phyloP scores from a whole-genome alignment of 192 early-diverging fungal species.

The Backusella sp. region DNA sequence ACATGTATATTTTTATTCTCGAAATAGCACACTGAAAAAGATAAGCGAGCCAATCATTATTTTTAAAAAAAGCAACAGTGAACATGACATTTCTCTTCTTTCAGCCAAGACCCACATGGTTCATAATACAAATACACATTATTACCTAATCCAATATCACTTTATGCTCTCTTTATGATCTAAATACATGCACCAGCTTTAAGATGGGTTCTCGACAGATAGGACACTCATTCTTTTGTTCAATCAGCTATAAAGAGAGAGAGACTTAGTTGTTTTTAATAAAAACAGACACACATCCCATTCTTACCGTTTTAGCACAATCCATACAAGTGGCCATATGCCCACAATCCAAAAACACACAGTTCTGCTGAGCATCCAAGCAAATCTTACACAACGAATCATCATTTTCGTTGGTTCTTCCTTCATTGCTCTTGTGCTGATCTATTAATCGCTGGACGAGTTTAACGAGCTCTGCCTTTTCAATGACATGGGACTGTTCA shows the following conservation, averaged over 20 bases:
- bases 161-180: slow-evolving; percentile 29
- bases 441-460: slow-evolving; percentile 64
- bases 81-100: not conserved
- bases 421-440: slow-evolving; percentile 26
- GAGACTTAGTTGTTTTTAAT: not conserved
- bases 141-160: too few relatives aligned
- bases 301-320: slow-evolving; percentile 58
- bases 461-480: slow-evolving; percentile 73
- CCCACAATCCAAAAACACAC: slow-evolving; percentile 83
- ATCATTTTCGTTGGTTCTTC: slow-evolving; percentile 49
- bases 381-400: slow-evolving; percentile 82
- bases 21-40: not conserved
- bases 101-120: not conserved
- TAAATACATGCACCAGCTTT: slow-evolving; percentile 67
- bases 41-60: not conserved
- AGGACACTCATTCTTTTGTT: slow-evolving; percentile 68
- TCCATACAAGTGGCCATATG: slow-evolving; percentile 85
- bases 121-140: too few relatives aligned
- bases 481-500: slow-evolving; percentile 64
- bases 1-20: not conserved
- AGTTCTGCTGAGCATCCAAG: slow-evolving; percentile 76
- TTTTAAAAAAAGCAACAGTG: not conserved
- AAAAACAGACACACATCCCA: not conserved
- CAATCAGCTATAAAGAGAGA: slow-evolving; percentile 32
- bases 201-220: slow-evolving; percentile 76